A percentile compares a stretch with the other conserved stretches of the same genome.
Evolutionary conservation across 164 flowering plant species (phyloP).

Genomic region (Aristolochia contorta): DNA sequence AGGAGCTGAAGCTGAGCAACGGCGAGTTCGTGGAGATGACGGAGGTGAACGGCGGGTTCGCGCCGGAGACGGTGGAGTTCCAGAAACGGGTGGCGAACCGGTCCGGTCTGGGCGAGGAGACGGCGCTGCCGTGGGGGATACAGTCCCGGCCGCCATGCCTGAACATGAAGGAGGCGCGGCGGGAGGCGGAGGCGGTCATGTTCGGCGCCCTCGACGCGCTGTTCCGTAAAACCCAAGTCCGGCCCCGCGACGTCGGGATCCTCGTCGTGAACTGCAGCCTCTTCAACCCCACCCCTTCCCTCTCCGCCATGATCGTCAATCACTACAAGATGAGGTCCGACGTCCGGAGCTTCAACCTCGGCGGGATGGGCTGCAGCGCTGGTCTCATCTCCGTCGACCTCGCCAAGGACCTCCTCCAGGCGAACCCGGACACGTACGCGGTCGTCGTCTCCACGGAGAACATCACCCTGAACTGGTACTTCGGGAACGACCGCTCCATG

Average conservation of each 20-base stretch:
- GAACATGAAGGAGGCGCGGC: conserved; percentile 55
- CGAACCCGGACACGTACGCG: conserved; percentile 53
- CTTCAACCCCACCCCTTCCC: conserved; percentile 84
- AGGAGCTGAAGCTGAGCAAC: conserved; percentile 42
- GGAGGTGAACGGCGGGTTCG: conserved; percentile 41
- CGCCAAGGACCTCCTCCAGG: conserved; percentile 54
- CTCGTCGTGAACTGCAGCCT: conserved; percentile 82
- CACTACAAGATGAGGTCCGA: conserved; percentile 66
- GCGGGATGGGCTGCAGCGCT: conserved; percentile 95
- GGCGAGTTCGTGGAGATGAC: conserved; percentile 57
- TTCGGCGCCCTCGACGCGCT: conserved; percentile 65
- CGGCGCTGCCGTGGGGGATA: conserved; percentile 56
- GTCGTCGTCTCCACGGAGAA: conserved; percentile 77
- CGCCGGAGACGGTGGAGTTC: conserved; percentile 45
- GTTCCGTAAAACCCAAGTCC: conserved; percentile 48
- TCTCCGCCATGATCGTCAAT: conserved; percentile 77
- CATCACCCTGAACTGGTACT: conserved; percentile 75
- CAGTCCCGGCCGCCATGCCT: conserved; percentile 53
- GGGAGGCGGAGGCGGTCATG: conserved; percentile 79
- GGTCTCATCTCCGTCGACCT: conserved; percentile 72
- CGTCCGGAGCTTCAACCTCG: conserved; percentile 68
- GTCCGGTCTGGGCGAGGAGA: conserved; percentile 77
- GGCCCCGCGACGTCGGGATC: conserved; percentile 47
- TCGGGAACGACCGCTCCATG: conserved; percentile 81
- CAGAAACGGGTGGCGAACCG: conserved; percentile 45